Percentiles rank a stretch among this genome's conserved stretches.
Conservation (phyloP, 345 rosid genomes). For the Hevea brasiliensis region DNA sequence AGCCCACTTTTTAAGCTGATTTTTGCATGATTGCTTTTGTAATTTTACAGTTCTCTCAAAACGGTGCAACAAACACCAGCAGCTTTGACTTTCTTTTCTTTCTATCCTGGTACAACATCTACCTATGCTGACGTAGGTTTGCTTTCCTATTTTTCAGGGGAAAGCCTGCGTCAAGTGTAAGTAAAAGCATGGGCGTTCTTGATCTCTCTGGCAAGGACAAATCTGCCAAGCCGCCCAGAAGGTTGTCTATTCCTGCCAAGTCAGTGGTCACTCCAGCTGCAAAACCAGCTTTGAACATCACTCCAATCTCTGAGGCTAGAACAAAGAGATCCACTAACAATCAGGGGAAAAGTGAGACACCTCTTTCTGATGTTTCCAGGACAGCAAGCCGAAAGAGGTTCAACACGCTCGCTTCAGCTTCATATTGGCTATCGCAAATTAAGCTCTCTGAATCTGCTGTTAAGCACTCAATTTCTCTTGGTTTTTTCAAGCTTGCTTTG, state of each 20-base stretch:
- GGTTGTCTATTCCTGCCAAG: constrained; percentile 70
- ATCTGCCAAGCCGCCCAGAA: constrained; percentile 76
- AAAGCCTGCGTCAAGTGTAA: constrained; percentile 47
- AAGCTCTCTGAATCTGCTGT: constrained; percentile 72
- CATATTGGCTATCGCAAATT: constrained; percentile 77
- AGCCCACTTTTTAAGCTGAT: too few species aligned
- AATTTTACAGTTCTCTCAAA: background rate
- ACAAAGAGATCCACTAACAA: constrained; percentile 37
- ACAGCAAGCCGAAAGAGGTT: constrained; percentile 50
- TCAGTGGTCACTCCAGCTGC: constrained; percentile 37
- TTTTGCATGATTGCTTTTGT: too few species aligned
- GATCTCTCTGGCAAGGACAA: constrained; percentile 67
- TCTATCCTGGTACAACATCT: background rate
- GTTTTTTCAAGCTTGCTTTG: constrained; percentile 82
- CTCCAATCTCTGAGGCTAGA: constrained; percentile 63
- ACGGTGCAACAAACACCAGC: background rate
- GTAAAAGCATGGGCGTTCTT: constrained; percentile 73
- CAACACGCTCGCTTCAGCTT: constrained; percentile 47
- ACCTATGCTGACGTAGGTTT: background rate
- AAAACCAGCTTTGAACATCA: constrained; percentile 35
- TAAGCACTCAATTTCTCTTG: constrained; percentile 76
- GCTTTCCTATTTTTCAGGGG: constrained; percentile 34
- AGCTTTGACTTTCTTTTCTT: background rate
- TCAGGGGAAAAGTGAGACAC: constrained; percentile 52
- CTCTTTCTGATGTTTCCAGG: constrained; percentile 51